These are phyloP conservation scores for Lodderomyces elongisporus DNA, from an alignment of 1,139 yeast genomes.

Conservation along the genomic window DNA sequence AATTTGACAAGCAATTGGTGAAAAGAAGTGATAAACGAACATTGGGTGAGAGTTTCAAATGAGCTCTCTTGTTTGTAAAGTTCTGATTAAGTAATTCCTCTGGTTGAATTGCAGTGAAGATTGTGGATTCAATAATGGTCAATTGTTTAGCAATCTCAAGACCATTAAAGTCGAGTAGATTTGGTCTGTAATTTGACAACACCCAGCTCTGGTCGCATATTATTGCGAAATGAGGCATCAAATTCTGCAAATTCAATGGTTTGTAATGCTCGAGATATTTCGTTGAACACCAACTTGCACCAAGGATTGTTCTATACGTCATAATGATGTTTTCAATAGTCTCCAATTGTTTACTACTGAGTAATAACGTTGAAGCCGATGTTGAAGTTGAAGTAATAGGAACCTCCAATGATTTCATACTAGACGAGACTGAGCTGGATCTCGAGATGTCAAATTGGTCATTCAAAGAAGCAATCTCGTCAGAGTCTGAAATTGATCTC, in stretches of 20 bases:
- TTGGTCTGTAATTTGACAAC: conserved; percentile 44
- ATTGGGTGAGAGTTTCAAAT: conserved; percentile 64
- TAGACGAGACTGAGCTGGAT: conserved; percentile 39
- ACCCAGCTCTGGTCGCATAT: conserved; percentile 46
- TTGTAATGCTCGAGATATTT: conserved; percentile 25
- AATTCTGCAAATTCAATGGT: conserved; percentile 22
- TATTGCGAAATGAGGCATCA: conserved; percentile 35
- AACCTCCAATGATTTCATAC: conserved; percentile 34
- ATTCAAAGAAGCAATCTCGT: conserved; percentile 35
- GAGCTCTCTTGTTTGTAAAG: conserved; percentile 60
- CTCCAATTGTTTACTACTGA: conserved; percentile 33
- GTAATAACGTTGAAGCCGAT: conserved; percentile 32
- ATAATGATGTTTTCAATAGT: conserved; percentile 43
- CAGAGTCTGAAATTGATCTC: conserved; percentile 10
- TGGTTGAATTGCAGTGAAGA: conserved; percentile 63
- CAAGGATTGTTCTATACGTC: conserved; percentile 48
- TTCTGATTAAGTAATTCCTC: conserved; percentile 74
- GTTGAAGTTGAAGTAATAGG: conserved; percentile 28
- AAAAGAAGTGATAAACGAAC: conserved; percentile 63
- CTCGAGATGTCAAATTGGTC: conserved; percentile 43
- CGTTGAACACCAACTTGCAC: conserved; percentile 44
- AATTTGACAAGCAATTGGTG: conserved; percentile 76
- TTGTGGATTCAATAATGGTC: conserved; percentile 70
- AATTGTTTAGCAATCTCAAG: conserved; percentile 81
- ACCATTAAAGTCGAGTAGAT: conserved; percentile 67